A percentile compares a stretch with the other conserved stretches of the same genome.
phyloP scores from a whole-genome alignment of 1,139 yeast species.

The Debaryomyces fabryi region DNA sequence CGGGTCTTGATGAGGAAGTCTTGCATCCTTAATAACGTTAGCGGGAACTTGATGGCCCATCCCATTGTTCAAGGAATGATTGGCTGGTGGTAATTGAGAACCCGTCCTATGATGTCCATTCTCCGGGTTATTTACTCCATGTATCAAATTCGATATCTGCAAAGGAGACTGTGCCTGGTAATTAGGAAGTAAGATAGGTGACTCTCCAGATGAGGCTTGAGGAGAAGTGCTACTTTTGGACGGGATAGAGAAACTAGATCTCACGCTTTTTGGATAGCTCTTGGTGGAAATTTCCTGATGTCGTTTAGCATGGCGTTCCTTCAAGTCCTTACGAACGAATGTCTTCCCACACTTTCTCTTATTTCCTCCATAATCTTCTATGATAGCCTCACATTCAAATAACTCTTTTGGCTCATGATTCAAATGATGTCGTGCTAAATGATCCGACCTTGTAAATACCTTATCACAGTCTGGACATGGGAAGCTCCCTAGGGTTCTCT shows the following conservation, averaged over 20 bases:
- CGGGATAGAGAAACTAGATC: not conserved
- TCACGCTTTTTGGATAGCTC: not conserved
- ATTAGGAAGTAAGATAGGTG: conserved; percentile 8
- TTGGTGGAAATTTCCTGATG: conserved; percentile 18
- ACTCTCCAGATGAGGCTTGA: conserved; percentile 11
- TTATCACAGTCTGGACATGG: conserved; percentile 35
- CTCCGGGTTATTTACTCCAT: conserved; percentile 9
- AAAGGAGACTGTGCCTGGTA: conserved; percentile 18
- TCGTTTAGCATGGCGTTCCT: conserved; percentile 37
- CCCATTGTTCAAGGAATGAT: not conserved
- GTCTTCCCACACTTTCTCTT: conserved; percentile 31
- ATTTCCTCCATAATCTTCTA: conserved; percentile 26
- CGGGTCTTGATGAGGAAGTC: not conserved
- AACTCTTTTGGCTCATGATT: conserved; percentile 41
- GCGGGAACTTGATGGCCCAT: not conserved
- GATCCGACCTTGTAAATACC: conserved; percentile 47
- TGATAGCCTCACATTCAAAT: conserved; percentile 34
- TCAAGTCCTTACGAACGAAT: conserved; percentile 40
- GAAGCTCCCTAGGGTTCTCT: conserved; percentile 14
- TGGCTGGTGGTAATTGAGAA: not conserved
- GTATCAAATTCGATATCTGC: conserved; percentile 25
- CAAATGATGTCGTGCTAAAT: conserved; percentile 44
- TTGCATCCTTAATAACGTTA: not conserved
- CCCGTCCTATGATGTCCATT: not conserved
- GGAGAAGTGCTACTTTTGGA: conserved; percentile 13